Percentiles rank a stretch among this genome's conserved stretches.
These are phyloP conservation scores for Erysimum cheiranthoides DNA, from an alignment of 345 rosid genomes.

Conservation along the genomic window DNA sequence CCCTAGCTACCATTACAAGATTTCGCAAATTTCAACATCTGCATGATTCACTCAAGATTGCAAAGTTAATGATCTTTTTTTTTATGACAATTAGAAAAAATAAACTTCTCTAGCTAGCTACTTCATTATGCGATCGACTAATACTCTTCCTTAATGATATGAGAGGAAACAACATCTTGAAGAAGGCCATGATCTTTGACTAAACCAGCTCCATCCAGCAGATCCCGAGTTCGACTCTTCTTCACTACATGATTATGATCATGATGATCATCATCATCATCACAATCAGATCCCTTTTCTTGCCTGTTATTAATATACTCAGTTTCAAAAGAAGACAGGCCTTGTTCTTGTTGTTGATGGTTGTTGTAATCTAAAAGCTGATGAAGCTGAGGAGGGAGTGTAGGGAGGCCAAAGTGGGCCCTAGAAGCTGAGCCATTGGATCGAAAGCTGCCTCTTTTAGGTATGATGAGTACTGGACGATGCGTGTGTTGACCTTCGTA, in stretches of 20 bases:
- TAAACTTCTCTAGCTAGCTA: slow-evolving; percentile 1
- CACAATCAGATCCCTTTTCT: not conserved
- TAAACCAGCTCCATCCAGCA: slow-evolving; percentile 30
- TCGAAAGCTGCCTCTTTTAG: slow-evolving; percentile 47
- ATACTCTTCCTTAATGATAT: slow-evolving; percentile 57
- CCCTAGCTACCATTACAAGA: not conserved
- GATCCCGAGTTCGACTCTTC: slow-evolving; percentile 23
- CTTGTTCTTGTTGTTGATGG: slow-evolving; percentile 34
- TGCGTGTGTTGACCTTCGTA: slow-evolving; percentile 91
- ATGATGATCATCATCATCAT: not conserved
- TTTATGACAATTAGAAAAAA: not conserved
- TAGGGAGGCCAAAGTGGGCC: slow-evolving; percentile 51
- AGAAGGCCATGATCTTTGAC: slow-evolving; percentile 71
- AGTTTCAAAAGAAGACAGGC: slow-evolving; percentile 14
- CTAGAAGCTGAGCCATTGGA: slow-evolving; percentile 52
- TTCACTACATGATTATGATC: slow-evolving; percentile 17
- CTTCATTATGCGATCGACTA: slow-evolving; percentile 1
- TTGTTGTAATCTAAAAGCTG: slow-evolving; percentile 39
- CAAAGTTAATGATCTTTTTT: not conserved
- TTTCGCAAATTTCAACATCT: not conserved
- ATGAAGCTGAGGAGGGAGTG: slow-evolving; percentile 31
- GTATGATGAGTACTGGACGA: slow-evolving; percentile 57
- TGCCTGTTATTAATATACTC: slow-evolving; percentile 11
- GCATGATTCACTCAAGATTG: not conserved
- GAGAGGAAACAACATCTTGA: slow-evolving; percentile 71